Conservation (phyloP, 306 rosid genomes). For the Vachellia collinsii region DNA sequence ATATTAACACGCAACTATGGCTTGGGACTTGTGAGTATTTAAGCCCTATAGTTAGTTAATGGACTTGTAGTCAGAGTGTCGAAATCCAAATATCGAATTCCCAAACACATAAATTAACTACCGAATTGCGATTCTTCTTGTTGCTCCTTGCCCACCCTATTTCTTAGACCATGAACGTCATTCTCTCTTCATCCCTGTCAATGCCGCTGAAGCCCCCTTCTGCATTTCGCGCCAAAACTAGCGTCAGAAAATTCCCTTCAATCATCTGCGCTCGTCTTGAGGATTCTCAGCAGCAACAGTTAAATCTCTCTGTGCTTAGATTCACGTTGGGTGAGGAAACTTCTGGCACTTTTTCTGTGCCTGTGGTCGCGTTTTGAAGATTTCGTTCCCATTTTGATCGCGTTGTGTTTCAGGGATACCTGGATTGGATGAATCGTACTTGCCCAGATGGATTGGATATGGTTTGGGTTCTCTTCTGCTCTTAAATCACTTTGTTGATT, state of each 20-base stretch:
- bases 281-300: slow-evolving; percentile 52
- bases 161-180: slow-evolving; percentile 42
- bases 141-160: neutral
- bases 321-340: slow-evolving; percentile 72
- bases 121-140: neutral
- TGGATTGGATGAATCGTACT: slow-evolving; percentile 93
- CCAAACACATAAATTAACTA: neutral
- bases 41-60: too few relatives aligned
- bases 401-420: slow-evolving; percentile 66
- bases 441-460: slow-evolving; percentile 97
- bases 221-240: slow-evolving; percentile 40
- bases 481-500: slow-evolving; percentile 72
- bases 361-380: neutral
- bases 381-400: neutral
- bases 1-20: too few relatives aligned
- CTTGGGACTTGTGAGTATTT: too few relatives aligned
- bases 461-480: slow-evolving; percentile 85
- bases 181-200: slow-evolving; percentile 41
- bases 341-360: neutral
- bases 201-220: slow-evolving; percentile 35
- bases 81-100: too few relatives aligned
- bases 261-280: slow-evolving; percentile 57
- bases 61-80: too few relatives aligned
- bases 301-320: slow-evolving; percentile 89
- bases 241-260: slow-evolving; percentile 30